These are phyloP conservation scores for Neofusicoccum cordaticola DNA, from an alignment of 2,329 filamentous ascomycete genomes.

Conservation along the genomic window DNA sequence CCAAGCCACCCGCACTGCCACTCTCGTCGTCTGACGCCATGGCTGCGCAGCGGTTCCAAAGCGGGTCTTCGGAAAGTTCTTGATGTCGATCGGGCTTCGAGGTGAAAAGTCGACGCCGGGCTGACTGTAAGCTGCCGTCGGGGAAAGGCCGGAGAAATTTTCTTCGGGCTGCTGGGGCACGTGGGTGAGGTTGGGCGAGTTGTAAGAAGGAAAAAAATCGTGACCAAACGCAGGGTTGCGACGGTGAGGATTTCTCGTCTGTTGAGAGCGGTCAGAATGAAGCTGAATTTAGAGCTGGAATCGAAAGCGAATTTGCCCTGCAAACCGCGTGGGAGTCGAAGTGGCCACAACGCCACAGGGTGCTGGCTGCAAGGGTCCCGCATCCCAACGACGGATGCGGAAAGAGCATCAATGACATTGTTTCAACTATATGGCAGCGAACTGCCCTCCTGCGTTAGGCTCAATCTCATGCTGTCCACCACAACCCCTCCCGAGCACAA, in stretches of 20 bases:
- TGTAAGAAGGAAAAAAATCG: no score
- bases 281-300: no score
- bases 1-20: constrained; percentile 31
- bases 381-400: neutral
- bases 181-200: neutral
- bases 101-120: no score
- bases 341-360: neutral
- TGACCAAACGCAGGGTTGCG: no score
- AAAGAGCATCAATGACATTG: neutral
- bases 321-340: neutral
- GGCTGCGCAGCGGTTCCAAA: neutral
- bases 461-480: no score
- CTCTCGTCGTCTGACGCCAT: constrained; percentile 23
- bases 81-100: neutral
- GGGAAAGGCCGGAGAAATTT: neutral
- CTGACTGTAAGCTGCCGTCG: neutral
- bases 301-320: no score
- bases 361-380: neutral
- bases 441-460: neutral
- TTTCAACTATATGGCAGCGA: neutral
- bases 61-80: neutral
- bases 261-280: no score
- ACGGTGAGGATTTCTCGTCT: no score
- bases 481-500: no score
- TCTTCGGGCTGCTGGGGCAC: neutral